phyloP scores from a whole-genome alignment of 306 rosid genomes.

The Vigna radiata region DNA sequence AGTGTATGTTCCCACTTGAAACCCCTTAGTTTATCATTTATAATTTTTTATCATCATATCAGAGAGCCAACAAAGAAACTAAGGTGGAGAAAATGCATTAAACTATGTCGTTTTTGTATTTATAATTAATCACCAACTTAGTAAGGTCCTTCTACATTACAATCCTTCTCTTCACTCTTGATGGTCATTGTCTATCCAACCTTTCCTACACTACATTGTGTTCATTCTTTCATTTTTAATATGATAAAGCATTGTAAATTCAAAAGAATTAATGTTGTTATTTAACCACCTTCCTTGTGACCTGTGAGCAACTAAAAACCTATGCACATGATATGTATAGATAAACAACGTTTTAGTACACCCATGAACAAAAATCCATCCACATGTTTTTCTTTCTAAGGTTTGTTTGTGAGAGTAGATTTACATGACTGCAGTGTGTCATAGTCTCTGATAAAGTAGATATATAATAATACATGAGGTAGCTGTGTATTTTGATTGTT shows the following conservation, averaged over 20 bases:
- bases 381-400: neutral
- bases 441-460: neutral
- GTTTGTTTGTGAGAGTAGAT: neutral
- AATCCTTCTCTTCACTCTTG: constrained; percentile 32
- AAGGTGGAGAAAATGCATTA: neutral
- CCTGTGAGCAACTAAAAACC: neutral
- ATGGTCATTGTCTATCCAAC: constrained; percentile 42
- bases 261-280: neutral
- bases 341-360: neutral
- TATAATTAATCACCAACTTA: constrained; percentile 35
- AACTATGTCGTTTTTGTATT: constrained; percentile 5
- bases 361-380: neutral
- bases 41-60: neutral
- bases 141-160: neutral
- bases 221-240: neutral
- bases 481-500: neutral
- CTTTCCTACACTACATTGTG: neutral
- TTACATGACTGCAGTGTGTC: neutral
- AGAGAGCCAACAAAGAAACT: neutral
- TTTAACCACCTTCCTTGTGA: neutral
- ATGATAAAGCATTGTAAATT: neutral
- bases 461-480: neutral
- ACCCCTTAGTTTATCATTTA: neutral
- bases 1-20: neutral
- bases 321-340: neutral